Evolutionary conservation across 129 eudicot genomes (phyloP).

Genomic region (Arctium minus): DNA sequence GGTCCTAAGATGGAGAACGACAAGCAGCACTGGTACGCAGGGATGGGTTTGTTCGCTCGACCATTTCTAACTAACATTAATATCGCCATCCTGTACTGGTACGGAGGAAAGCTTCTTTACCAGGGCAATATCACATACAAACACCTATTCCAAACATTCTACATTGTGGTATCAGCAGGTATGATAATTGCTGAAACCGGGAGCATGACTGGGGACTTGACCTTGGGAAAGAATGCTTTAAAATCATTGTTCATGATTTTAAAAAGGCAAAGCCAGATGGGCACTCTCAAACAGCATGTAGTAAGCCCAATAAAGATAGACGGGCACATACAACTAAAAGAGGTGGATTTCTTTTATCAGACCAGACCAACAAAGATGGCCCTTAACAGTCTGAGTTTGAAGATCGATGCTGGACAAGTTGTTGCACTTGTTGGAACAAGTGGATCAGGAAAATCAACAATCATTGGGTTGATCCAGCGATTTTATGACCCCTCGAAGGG

Average conservation of each 20-base stretch:
- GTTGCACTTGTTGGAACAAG: conserved; percentile 53
- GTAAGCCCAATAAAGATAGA: conserved; percentile 12
- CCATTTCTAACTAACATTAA: conserved; percentile 24
- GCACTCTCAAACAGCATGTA: not conserved
- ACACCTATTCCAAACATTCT: conserved; percentile 39
- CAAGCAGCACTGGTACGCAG: conserved; percentile 32
- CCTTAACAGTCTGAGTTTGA: conserved; percentile 29
- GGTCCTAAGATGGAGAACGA: conserved; percentile 15
- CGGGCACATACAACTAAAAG: conserved; percentile 29
- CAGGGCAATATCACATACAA: conserved; percentile 26
- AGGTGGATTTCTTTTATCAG: conserved; percentile 41
- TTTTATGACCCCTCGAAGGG: conserved; percentile 51
- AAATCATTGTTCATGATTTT: conserved; percentile 25
- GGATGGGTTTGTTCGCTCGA: conserved; percentile 26
- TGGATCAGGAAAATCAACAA: conserved; percentile 57
- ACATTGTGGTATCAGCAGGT: conserved; percentile 37
- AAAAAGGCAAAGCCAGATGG: conserved; percentile 21
- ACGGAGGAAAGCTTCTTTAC: conserved; percentile 42
- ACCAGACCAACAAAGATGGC: conserved; percentile 36
- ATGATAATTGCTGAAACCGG: conserved; percentile 42
- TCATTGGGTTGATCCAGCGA: conserved; percentile 42
- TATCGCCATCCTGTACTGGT: conserved; percentile 35
- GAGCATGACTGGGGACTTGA: conserved; percentile 32
- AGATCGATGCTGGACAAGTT: conserved; percentile 39
- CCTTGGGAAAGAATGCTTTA: conserved; percentile 31